These are phyloP conservation scores for Phytophthora pisi DNA, from an alignment of 352 stramenopile genomes.

Conservation along the genomic window DNA sequence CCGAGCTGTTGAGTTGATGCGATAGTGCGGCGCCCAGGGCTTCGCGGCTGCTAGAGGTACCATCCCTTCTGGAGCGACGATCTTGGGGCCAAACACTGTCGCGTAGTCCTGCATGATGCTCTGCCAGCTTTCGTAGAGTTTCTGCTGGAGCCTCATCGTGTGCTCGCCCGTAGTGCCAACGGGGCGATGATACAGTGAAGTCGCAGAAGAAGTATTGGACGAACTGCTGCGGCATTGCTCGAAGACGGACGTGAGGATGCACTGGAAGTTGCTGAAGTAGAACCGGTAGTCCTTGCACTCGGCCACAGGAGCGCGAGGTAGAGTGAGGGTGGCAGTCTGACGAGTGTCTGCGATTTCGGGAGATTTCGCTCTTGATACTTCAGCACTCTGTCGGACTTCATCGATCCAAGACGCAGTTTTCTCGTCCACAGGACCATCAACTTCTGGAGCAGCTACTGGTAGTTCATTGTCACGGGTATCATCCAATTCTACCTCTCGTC, in stretches of 20 bases:
- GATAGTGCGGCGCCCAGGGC: constrained; percentile 70
- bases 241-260: constrained; percentile 75
- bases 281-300: constrained; percentile 58
- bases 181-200: constrained; percentile 25
- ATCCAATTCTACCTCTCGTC: neutral
- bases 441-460: neutral
- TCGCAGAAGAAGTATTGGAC: constrained; percentile 16
- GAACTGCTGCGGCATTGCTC: constrained; percentile 46
- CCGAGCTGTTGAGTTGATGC: constrained; percentile 78
- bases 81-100: constrained; percentile 73
- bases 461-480: neutral
- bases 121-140: constrained; percentile 83
- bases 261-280: constrained; percentile 78
- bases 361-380: constrained; percentile 8
- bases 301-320: constrained; percentile 20
- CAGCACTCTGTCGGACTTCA: constrained; percentile 23
- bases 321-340: constrained; percentile 1
- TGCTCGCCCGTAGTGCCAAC: constrained; percentile 36
- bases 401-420: constrained; percentile 15
- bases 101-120: constrained; percentile 89
- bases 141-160: constrained; percentile 69
- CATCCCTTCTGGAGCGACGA: constrained; percentile 39
- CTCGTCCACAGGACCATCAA: neutral
- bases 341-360: neutral
- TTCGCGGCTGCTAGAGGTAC: constrained; percentile 34